A percentile compares a stretch with the other conserved stretches of the same genome.
Conservation (phyloP, 1,284 basidiomycete genomes). For the Apiotrichum laibachii region DNA sequence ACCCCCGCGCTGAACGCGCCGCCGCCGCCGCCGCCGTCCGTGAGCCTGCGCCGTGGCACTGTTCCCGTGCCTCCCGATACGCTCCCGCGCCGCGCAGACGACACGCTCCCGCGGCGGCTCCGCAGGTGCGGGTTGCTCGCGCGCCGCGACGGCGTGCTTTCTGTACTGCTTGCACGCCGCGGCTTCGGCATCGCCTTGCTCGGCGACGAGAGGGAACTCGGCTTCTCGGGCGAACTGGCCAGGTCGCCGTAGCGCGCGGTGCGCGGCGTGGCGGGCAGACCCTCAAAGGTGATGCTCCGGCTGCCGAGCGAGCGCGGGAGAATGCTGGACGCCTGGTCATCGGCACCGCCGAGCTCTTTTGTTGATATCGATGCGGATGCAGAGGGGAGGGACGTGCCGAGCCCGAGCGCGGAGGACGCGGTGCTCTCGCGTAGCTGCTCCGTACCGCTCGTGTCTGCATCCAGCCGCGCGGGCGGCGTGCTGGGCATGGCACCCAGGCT, state of each 20-base stretch:
- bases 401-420: no score
- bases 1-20: no score
- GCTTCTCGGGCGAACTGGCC: neutral
- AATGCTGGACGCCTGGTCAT: neutral
- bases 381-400: no score
- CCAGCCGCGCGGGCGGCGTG: neutral
- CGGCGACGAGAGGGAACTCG: neutral
- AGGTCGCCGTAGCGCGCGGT: neutral
- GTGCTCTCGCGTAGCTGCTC: neutral
- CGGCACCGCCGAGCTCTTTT: neutral
- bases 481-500: neutral
- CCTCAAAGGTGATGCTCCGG: constrained; percentile 6
- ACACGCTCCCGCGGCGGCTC: neutral
- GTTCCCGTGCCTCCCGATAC: neutral
- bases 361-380: no score
- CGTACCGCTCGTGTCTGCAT: neutral
- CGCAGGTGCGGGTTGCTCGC: neutral
- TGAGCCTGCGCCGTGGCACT: neutral
- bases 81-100: constrained; percentile 1
- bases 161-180: neutral
- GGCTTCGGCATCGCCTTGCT: neutral
- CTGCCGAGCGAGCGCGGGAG: neutral
- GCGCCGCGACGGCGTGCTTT: neutral
- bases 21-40: neutral
- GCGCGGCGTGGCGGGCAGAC: neutral